A percentile compares a stretch with the other conserved stretches of the same genome.
These are phyloP conservation scores for Malus asiatica DNA, from an alignment of 306 rosid genomes.

Conservation along the genomic window DNA sequence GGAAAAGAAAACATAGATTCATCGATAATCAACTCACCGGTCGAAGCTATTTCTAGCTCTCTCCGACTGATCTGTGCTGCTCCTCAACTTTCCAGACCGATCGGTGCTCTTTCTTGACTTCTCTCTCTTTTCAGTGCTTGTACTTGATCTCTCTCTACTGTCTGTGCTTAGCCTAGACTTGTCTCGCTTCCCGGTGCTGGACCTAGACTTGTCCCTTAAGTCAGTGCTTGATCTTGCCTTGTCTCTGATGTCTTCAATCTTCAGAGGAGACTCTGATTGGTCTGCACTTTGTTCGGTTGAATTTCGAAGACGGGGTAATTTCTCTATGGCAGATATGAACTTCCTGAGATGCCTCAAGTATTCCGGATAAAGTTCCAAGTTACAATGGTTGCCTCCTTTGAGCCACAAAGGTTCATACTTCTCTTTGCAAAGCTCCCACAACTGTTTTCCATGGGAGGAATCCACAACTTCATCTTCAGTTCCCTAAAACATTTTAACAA, in stretches of 20 bases:
- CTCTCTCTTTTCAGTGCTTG: constrained; percentile 39
- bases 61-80: constrained; percentile 50
- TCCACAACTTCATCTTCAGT: constrained; percentile 72
- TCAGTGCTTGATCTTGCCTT: constrained; percentile 38
- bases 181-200: constrained; percentile 36
- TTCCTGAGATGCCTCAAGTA: constrained; percentile 55
- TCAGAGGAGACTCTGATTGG: constrained; percentile 3
- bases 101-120: constrained; percentile 45
- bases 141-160: constrained; percentile 38
- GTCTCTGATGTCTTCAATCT: constrained; percentile 20
- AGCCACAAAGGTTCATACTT: constrained; percentile 72
- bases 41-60: constrained; percentile 65
- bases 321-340: constrained; percentile 52
- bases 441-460: constrained; percentile 57
- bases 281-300: constrained; percentile 4
- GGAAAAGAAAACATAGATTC: not conserved
- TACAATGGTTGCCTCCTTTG: constrained; percentile 55
- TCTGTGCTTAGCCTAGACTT: constrained; percentile 45
- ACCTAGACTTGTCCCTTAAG: constrained; percentile 26
- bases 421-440: constrained; percentile 62
- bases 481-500: constrained; percentile 35
- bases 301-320: constrained; percentile 19
- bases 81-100: constrained; percentile 33
- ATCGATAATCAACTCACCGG: constrained; percentile 26
- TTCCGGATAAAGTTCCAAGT: constrained; percentile 56